Evolutionary conservation across 1,139 yeast genomes (phyloP).

Genomic region (Taiozyma sp.): DNA sequence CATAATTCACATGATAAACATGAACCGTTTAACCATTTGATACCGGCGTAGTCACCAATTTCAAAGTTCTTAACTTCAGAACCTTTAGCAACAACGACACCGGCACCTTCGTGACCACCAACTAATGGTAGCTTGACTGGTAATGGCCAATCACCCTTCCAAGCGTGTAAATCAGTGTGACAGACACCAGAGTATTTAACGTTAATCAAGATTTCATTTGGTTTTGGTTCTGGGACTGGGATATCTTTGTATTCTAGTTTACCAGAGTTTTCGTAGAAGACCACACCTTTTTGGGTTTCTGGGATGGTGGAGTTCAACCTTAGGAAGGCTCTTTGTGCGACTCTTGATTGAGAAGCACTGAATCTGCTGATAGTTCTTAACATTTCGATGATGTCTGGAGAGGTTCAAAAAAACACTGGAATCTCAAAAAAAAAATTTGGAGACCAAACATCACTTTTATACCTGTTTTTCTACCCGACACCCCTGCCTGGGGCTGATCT

Average conservation of each 20-base stretch:
- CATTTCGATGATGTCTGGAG: slow-evolving; percentile 11
- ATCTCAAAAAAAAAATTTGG: neutral
- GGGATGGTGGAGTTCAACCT: slow-evolving; percentile 29
- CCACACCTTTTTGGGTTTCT: slow-evolving; percentile 41
- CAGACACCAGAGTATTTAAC: slow-evolving; percentile 70
- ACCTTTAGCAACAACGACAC: slow-evolving; percentile 71
- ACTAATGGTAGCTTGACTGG: slow-evolving; percentile 57
- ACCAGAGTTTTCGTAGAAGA: slow-evolving; percentile 44
- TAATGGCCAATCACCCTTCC: slow-evolving; percentile 70
- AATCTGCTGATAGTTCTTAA: slow-evolving; percentile 20
- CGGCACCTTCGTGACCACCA: slow-evolving; percentile 85
- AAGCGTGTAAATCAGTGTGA: slow-evolving; percentile 66
- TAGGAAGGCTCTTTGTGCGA: slow-evolving; percentile 6
- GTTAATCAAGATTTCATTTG: slow-evolving; percentile 56
- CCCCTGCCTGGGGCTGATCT: neutral
- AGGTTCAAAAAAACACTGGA: neutral
- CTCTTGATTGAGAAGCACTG: slow-evolving; percentile 8
- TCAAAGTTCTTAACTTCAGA: slow-evolving; percentile 60
- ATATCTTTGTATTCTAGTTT: slow-evolving; percentile 48
- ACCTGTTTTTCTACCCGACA: neutral
- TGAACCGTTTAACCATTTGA: slow-evolving; percentile 73
- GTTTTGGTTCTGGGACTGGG: slow-evolving; percentile 56
- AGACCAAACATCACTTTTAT: neutral
- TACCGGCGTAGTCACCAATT: slow-evolving; percentile 69
- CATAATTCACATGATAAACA: slow-evolving; percentile 70